These are phyloP conservation scores for Colletotrichum noveboracense DNA, from an alignment of 2,329 filamentous ascomycete species.

Conservation along the genomic window DNA sequence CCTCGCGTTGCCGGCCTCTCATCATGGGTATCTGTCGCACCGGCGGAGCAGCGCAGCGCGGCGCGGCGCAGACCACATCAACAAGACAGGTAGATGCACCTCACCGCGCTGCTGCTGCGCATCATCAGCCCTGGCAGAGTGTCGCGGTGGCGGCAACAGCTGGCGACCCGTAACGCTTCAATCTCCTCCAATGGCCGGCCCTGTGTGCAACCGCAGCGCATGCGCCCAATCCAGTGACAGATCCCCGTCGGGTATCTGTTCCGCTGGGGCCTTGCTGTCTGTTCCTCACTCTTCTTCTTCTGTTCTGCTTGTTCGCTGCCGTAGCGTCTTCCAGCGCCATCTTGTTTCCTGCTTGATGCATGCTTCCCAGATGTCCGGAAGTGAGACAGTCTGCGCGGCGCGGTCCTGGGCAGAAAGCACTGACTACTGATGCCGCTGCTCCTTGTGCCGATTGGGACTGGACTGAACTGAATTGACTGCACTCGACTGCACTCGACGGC, in stretches of 20 bases:
- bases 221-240: not conserved
- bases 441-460: not conserved
- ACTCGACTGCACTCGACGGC: not conserved
- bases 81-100: not conserved
- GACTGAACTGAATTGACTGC: not conserved
- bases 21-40: not conserved
- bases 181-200: slow-evolving; percentile 1
- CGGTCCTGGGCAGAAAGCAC: slow-evolving; percentile 1
- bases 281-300: not conserved
- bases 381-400: slow-evolving; percentile 14
- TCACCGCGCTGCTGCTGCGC: not conserved
- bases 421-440: not conserved
- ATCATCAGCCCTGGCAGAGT: not conserved
- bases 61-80: not conserved
- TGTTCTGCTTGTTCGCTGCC: not conserved
- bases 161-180: slow-evolving; percentile 4
- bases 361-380: not conserved
- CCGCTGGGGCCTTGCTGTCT: not conserved
- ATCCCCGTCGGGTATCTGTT: not conserved
- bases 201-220: slow-evolving; percentile 3
- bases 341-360: not conserved
- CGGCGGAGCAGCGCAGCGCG: not conserved
- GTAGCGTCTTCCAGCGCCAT: not conserved
- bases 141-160: slow-evolving; percentile 1
- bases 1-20: not conserved